Evolutionary conservation across 441 rosid species (phyloP).

Genomic region (Daphne laureola): DNA sequence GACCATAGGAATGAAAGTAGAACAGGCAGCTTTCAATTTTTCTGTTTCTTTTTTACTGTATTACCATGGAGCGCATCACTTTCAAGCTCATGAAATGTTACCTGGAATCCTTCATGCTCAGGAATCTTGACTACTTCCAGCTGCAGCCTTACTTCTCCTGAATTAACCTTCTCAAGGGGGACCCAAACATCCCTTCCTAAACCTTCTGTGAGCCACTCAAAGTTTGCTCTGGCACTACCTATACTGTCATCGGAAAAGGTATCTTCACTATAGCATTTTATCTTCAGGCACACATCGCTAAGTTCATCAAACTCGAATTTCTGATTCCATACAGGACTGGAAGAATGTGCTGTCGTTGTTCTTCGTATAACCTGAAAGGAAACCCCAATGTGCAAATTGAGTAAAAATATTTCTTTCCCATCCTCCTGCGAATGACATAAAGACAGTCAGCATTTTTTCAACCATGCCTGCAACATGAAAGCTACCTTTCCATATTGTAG

Average conservation of each 20-base stretch:
- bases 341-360: conserved; percentile 43
- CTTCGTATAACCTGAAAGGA: conserved; percentile 42
- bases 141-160: conserved; percentile 78
- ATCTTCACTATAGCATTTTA: conserved; percentile 64
- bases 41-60: too few species aligned
- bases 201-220: conserved; percentile 69
- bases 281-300: conserved; percentile 58
- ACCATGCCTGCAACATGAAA: conserved; percentile 4
- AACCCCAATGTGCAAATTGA: conserved; percentile 1
- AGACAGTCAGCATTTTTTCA: not conserved
- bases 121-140: conserved; percentile 51
- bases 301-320: conserved; percentile 78
- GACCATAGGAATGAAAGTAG: not conserved
- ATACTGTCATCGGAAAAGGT: conserved; percentile 64
- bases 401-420: not conserved
- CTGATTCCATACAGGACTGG: conserved; percentile 55
- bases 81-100: conserved; percentile 9
- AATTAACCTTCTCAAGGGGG: conserved; percentile 76
- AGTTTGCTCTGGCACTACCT: conserved; percentile 70
- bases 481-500: conserved; percentile 79
- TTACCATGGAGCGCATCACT: too few species aligned
- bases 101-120: conserved; percentile 49
- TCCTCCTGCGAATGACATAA: not conserved
- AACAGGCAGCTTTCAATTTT: not conserved
- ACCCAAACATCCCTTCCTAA: conserved; percentile 61